Conservation (phyloP, 257 asterid genomes). For the Rhazya stricta region DNA sequence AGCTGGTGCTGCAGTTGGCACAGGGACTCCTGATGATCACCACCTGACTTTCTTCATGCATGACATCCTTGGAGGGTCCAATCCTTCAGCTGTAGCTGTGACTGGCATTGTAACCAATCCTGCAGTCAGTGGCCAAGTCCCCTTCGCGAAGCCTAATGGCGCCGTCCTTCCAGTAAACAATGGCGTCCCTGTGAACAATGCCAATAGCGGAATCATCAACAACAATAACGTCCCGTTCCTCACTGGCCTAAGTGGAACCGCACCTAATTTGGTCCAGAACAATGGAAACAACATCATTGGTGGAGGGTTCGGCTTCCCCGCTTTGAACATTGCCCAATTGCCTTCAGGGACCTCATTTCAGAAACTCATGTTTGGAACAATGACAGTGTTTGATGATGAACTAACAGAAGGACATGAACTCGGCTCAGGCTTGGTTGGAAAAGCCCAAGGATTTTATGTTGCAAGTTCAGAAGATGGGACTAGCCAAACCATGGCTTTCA, state of each 20-base stretch:
- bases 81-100: slow-evolving; percentile 76
- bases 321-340: slow-evolving; percentile 54
- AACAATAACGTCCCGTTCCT: slow-evolving; percentile 90
- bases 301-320: slow-evolving; percentile 63
- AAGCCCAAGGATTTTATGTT: slow-evolving; percentile 81
- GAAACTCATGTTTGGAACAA: slow-evolving; percentile 84
- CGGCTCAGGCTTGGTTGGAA: slow-evolving; percentile 66
- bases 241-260: slow-evolving; percentile 68
- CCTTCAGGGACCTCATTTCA: slow-evolving; percentile 62
- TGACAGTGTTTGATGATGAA: slow-evolving; percentile 77
- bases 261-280: slow-evolving; percentile 49
- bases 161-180: slow-evolving; percentile 67
- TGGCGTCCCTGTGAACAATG: slow-evolving; percentile 57
- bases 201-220: slow-evolving; percentile 54
- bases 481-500: slow-evolving; percentile 81
- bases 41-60: slow-evolving; percentile 77
- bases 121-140: slow-evolving; percentile 68
- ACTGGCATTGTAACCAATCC: slow-evolving; percentile 82
- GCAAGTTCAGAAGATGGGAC: slow-evolving; percentile 72
- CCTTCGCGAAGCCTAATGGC: slow-evolving; percentile 82
- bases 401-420: slow-evolving; percentile 70
- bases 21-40: slow-evolving; percentile 37
- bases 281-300: slow-evolving; percentile 57
- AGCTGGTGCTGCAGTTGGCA: slow-evolving; percentile 5
- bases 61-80: slow-evolving; percentile 79